Percentiles rank a stretch among this genome's conserved stretches.
Conservation (phyloP, 2,329 filamentous ascomycete species). For the Colletotrichum viniferum region DNA sequence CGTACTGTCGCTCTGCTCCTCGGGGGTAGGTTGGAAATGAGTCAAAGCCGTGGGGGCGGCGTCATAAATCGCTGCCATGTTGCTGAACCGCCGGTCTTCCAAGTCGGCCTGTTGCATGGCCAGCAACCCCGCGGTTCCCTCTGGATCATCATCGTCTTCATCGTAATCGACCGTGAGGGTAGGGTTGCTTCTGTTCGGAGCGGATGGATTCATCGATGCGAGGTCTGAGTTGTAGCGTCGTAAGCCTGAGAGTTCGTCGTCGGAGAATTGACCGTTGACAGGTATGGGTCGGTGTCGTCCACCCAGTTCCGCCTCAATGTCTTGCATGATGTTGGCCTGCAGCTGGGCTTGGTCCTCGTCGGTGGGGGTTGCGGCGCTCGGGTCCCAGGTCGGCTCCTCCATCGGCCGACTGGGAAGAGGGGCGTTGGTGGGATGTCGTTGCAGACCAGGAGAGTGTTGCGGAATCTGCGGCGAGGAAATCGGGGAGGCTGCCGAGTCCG, state of each 20-base stretch:
- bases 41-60: constrained; percentile 39
- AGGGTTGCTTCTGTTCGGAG: constrained; percentile 44
- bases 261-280: constrained; percentile 48
- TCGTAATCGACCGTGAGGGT: constrained; percentile 43
- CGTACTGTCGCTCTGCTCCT: constrained; percentile 70
- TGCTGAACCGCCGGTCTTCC: constrained; percentile 70
- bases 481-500: constrained; percentile 55
- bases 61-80: constrained; percentile 51
- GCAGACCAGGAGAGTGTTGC: constrained; percentile 50
- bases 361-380: constrained; percentile 33
- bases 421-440: constrained; percentile 64
- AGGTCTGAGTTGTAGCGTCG: constrained; percentile 53
- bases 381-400: constrained; percentile 47
- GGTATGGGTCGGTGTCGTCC: constrained; percentile 44
- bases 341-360: constrained; percentile 30
- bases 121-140: constrained; percentile 82
- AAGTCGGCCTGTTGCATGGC: constrained; percentile 86
- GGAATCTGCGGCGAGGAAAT: constrained; percentile 47
- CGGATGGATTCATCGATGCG: constrained; percentile 45
- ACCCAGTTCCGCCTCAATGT: constrained; percentile 60
- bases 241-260: constrained; percentile 50
- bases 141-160: constrained; percentile 83
- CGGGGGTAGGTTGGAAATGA: constrained; percentile 49
- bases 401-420: constrained; percentile 60
- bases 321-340: constrained; percentile 61